phyloP scores from a whole-genome alignment of 164 flowering plant species.

The Nymphaea thermarum region DNA sequence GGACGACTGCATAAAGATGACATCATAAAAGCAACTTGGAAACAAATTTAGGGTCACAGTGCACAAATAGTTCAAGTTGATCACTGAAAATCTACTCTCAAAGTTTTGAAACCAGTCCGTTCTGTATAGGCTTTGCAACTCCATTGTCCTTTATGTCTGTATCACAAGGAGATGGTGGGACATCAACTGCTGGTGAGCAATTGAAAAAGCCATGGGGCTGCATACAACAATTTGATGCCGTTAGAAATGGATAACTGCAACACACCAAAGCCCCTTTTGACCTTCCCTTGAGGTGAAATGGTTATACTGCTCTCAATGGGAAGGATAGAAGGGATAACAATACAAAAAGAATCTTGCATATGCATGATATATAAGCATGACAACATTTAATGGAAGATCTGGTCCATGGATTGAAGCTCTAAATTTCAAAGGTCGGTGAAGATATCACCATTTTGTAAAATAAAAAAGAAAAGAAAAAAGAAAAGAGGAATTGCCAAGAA shows the following conservation, averaged over 20 bases:
- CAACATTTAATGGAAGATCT: no score
- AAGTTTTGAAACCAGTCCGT: conserved; percentile 43
- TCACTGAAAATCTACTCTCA: conserved; percentile 8
- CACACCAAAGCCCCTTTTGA: background rate
- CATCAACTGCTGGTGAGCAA: conserved; percentile 83
- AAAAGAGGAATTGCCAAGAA: no score
- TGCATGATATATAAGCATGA: no score
- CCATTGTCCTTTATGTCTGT: conserved; percentile 47
- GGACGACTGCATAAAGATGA: no score
- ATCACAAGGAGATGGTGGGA: conserved; percentile 54
- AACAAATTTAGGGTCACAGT: no score
- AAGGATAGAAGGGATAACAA: background rate
- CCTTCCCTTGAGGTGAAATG: background rate
- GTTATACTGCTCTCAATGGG: background rate
- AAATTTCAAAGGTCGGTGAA: no score
- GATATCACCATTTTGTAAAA: no score
- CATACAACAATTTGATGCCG: conserved; percentile 1
- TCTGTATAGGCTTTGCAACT: conserved; percentile 36
- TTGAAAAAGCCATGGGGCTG: conserved; percentile 95
- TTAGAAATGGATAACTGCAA: background rate
- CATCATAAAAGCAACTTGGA: no score
- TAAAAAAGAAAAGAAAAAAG: no score
- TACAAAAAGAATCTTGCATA: no score
- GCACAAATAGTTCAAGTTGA: no score
- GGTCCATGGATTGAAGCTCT: no score